Percentiles rank a stretch among this genome's conserved stretches.
These are phyloP conservation scores for Aureobasidium sp. DNA, from an alignment of 2,329 filamentous ascomycete genomes.

Conservation along the genomic window DNA sequence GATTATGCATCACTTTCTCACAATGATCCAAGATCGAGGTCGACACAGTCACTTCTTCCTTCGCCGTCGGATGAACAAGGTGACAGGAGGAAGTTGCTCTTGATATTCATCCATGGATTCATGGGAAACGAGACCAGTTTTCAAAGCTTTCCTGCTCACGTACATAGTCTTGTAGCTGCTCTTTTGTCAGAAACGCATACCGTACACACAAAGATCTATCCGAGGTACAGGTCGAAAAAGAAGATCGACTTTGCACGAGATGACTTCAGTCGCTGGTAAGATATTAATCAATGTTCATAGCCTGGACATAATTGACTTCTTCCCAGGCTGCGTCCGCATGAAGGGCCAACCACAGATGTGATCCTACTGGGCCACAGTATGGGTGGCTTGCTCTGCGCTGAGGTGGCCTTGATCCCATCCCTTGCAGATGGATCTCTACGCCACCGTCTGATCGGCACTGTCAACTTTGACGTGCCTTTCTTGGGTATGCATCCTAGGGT, in stretches of 20 bases:
- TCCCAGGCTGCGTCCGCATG: conserved; percentile 62
- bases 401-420: conserved; percentile 57
- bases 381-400: conserved; percentile 75
- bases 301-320: neutral
- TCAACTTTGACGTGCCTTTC: conserved; percentile 81
- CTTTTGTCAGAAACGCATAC: conserved; percentile 64
- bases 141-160: conserved; percentile 76
- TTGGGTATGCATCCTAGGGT: conserved; percentile 85
- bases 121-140: conserved; percentile 85
- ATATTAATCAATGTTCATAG: neutral
- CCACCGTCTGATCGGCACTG: conserved; percentile 69
- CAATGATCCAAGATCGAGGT: conserved; percentile 36
- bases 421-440: conserved; percentile 41
- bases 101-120: conserved; percentile 86
- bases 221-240: conserved; percentile 67
- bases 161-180: conserved; percentile 64
- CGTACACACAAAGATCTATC: conserved; percentile 81
- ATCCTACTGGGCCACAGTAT: conserved; percentile 83
- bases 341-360: conserved; percentile 65
- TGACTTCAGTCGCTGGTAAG: conserved; percentile 70
- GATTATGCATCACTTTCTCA: neutral
- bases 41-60: conserved; percentile 37
- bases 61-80: conserved; percentile 22
- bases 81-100: conserved; percentile 51
- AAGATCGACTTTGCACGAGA: conserved; percentile 66